phyloP scores from a whole-genome alignment of 106 monocot genomes.

The Agapanthus africanus region DNA sequence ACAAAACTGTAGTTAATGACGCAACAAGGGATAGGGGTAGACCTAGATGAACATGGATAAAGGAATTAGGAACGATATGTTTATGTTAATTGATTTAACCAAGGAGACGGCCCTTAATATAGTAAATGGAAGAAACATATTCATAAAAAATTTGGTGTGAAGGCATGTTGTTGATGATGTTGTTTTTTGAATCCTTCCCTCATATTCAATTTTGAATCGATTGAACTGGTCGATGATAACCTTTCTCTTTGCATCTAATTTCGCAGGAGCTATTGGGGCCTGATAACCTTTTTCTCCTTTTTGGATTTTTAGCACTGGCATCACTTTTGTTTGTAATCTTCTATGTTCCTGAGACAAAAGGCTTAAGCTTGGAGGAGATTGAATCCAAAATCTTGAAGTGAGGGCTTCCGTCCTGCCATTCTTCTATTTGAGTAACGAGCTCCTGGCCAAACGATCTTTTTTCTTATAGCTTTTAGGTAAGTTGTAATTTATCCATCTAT shows the following conservation, averaged over 20 bases:
- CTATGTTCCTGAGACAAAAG: slow-evolving; percentile 92
- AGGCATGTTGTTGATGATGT: too few species aligned
- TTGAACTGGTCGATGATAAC: neutral
- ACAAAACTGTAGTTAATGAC: too few species aligned
- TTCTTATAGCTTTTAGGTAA: neutral
- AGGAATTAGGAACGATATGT: too few species aligned
- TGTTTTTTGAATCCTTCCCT: neutral
- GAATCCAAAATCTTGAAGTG: slow-evolving; percentile 76
- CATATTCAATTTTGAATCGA: neutral
- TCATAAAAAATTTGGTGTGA: too few species aligned
- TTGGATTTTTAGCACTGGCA: slow-evolving; percentile 63
- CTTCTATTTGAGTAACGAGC: neutral
- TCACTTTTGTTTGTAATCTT: slow-evolving; percentile 69
- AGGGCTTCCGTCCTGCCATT: slow-evolving; percentile 10
- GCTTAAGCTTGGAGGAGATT: slow-evolving; percentile 88
- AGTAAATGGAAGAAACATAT: too few species aligned
- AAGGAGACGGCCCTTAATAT: too few species aligned
- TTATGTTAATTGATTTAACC: too few species aligned
- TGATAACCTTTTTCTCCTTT: slow-evolving; percentile 81
- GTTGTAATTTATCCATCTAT: neutral
- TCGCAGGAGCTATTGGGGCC: slow-evolving; percentile 78
- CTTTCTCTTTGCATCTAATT: slow-evolving; percentile 1
- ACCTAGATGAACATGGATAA: too few species aligned
- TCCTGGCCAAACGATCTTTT: too few species aligned
- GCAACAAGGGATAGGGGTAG: too few species aligned